Conservation (phyloP, 2,329 filamentous ascomycete species). For the Blastomyces emzantsi region DNA sequence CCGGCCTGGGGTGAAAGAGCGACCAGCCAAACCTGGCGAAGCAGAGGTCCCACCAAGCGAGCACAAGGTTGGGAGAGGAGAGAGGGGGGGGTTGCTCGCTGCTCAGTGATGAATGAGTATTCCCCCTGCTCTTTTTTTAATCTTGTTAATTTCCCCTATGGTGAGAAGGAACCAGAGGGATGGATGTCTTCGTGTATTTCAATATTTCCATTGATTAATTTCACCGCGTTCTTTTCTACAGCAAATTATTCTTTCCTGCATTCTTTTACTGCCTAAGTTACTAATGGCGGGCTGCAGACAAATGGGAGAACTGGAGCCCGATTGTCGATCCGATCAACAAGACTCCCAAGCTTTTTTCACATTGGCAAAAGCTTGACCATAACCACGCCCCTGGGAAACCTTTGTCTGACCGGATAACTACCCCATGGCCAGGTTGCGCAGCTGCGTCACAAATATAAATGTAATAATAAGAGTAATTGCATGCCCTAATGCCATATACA, state of each 20-base stretch:
- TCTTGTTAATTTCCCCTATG: neutral
- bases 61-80: neutral
- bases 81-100: no score
- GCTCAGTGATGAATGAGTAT: no score
- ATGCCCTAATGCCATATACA: neutral
- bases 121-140: neutral
- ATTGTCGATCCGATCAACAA: slow-evolving; percentile 9
- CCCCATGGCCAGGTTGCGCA: neutral
- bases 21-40: neutral
- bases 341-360: slow-evolving; percentile 10
- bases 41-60: neutral
- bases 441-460: neutral
- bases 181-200: neutral
- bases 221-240: neutral
- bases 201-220: neutral
- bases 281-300: neutral
- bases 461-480: neutral
- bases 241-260: neutral
- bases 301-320: neutral
- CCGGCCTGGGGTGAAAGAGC: neutral
- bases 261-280: neutral
- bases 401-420: neutral
- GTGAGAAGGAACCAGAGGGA: neutral
- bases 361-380: slow-evolving; percentile 11
- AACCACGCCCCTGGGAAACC: slow-evolving; percentile 3